Evolutionary conservation across 2,329 filamentous ascomycete genomes (phyloP).

Genomic region (Phialophora expanda): DNA sequence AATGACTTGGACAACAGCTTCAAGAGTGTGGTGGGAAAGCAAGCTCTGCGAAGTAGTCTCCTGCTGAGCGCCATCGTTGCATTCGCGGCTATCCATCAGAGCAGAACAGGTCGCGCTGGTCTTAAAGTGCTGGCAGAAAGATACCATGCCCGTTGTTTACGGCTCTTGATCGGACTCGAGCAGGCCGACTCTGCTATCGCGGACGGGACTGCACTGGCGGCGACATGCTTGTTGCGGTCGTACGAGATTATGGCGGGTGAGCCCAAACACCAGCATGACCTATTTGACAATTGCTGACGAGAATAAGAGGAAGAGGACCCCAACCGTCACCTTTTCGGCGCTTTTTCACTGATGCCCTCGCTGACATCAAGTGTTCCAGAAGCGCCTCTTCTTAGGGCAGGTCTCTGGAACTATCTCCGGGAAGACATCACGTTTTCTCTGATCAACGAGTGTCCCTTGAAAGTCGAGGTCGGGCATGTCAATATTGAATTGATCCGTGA

Average conservation of each 20-base stretch:
- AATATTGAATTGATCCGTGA: slow-evolving; percentile 37
- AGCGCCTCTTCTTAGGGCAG: slow-evolving; percentile 47
- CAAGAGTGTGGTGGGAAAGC: slow-evolving; percentile 44
- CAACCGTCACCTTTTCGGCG: slow-evolving; percentile 55
- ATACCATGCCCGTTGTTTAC: slow-evolving; percentile 52
- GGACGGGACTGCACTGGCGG: slow-evolving; percentile 52
- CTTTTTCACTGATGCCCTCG: slow-evolving; percentile 52
- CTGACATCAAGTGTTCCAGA: slow-evolving; percentile 37
- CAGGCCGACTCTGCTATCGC: slow-evolving; percentile 42
- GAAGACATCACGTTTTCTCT: slow-evolving; percentile 62
- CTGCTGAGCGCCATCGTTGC: slow-evolving; percentile 55
- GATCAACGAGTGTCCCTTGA: slow-evolving; percentile 50
- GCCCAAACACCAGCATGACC: slow-evolving; percentile 12
- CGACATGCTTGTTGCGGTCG: slow-evolving; percentile 56
- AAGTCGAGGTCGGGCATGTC: slow-evolving; percentile 47
- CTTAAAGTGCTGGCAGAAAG: slow-evolving; percentile 44
- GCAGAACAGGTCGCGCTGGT: slow-evolving; percentile 39
- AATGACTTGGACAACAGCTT: slow-evolving; percentile 50
- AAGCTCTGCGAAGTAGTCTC: slow-evolving; percentile 49
- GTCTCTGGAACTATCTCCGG: slow-evolving; percentile 59
- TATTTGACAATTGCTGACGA: slow-evolving; percentile 2
- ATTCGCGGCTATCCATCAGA: slow-evolving; percentile 52
- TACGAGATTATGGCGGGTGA: slow-evolving; percentile 57
- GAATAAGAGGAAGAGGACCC: slow-evolving; percentile 48
- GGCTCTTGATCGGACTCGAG: slow-evolving; percentile 48